phyloP scores from a whole-genome alignment of 352 stramenopile species.

The Globisporangium barbulae region DNA sequence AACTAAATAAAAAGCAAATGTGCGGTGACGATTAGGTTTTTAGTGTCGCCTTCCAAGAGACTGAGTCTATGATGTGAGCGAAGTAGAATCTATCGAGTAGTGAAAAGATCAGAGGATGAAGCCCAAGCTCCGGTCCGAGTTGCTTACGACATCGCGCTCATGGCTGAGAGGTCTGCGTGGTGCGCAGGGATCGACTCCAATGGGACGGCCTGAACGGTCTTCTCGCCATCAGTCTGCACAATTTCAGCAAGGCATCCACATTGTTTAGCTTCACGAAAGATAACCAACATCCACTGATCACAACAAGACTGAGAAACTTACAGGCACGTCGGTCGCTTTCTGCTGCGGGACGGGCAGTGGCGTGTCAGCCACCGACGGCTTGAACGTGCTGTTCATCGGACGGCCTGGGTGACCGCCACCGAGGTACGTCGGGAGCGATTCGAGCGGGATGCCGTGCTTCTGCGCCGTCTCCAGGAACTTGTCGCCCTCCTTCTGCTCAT shows the following conservation, averaged over 20 bases:
- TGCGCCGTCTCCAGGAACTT: slow-evolving; percentile 55
- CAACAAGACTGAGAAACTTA: neutral
- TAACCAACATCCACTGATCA: neutral
- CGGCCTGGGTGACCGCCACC: slow-evolving; percentile 52
- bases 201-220: neutral
- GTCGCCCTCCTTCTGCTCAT: slow-evolving; percentile 40
- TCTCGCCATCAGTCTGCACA: slow-evolving; percentile 8
- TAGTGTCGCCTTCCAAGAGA: too few species aligned
- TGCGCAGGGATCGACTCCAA: neutral
- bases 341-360: slow-evolving; percentile 37
- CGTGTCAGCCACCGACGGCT: slow-evolving; percentile 47
- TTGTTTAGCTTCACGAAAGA: neutral
- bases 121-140: neutral
- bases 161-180: neutral
- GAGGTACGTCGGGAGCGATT: slow-evolving; percentile 55
- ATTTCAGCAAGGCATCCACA: neutral
- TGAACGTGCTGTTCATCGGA: slow-evolving; percentile 70
- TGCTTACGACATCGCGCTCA: neutral
- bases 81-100: slow-evolving; percentile 1
- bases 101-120: neutral
- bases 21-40: neutral
- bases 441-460: slow-evolving; percentile 57
- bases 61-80: too few species aligned
- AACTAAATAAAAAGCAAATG: neutral
- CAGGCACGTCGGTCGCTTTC: neutral